Percentiles rank a stretch among this genome's conserved stretches.
phyloP scores from a whole-genome alignment of 2,329 filamentous ascomycete genomes.

The Nannizziopsis barbatae region DNA sequence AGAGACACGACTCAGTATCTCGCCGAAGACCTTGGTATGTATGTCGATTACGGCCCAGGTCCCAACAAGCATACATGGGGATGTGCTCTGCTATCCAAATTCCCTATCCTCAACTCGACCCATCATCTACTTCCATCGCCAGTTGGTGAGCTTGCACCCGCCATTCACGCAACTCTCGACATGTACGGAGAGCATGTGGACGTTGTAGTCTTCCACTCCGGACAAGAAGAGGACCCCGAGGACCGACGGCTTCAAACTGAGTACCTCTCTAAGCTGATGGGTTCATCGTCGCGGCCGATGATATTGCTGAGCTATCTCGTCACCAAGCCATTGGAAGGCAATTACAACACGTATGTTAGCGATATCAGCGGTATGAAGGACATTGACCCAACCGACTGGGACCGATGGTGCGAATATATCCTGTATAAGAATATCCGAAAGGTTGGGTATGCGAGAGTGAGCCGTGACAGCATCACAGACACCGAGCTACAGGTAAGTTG shows the following conservation, averaged over 20 bases:
- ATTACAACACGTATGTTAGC: constrained; percentile 93
- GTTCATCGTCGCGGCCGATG: constrained; percentile 62
- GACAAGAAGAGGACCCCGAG: constrained; percentile 91
- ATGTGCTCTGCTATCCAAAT: constrained; percentile 82
- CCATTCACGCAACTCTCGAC: constrained; percentile 91
- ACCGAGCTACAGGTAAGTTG: constrained; percentile 73
- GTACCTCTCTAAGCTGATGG: constrained; percentile 84
- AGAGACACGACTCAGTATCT: constrained; percentile 91
- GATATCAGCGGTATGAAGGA: constrained; percentile 84
- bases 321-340: constrained; percentile 77
- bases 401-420: constrained; percentile 98
- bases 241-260: constrained; percentile 76
- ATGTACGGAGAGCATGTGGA: constrained; percentile 84
- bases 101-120: constrained; percentile 92
- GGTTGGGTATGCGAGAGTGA: constrained; percentile 80
- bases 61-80: constrained; percentile 99
- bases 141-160: constrained; percentile 86
- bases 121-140: constrained; percentile 90
- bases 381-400: constrained; percentile 86
- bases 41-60: constrained; percentile 91
- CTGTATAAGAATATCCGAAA: constrained; percentile 80
- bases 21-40: constrained; percentile 95
- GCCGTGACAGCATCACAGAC: constrained; percentile 83
- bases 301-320: constrained; percentile 88
- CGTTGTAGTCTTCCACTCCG: constrained; percentile 96